Percentiles rank a stretch among this genome's conserved stretches.
Conservation (phyloP, 116 monocot species). For the Cymodocea nodosa region DNA sequence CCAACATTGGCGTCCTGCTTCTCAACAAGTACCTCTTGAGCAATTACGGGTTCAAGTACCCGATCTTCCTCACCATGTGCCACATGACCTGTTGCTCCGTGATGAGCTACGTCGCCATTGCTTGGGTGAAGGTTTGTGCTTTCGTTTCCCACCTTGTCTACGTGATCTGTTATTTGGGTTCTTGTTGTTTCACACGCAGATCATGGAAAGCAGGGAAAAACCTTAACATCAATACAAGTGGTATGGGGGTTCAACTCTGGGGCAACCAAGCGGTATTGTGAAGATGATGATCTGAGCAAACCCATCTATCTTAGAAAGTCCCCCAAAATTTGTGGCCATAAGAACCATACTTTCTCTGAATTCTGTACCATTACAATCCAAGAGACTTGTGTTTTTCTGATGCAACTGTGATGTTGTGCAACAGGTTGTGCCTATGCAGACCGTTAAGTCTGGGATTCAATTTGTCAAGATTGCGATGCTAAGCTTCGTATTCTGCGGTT, state of each 20-base stretch:
- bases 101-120: slow-evolving; percentile 79
- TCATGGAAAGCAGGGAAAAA: too few species aligned
- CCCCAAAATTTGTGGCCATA: neutral
- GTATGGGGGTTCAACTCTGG: too few species aligned
- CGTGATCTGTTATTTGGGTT: neutral
- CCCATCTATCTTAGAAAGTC: neutral
- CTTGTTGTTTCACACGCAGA: neutral
- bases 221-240: too few species aligned
- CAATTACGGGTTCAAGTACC: slow-evolving; percentile 94
- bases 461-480: slow-evolving; percentile 76
- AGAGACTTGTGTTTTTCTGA: neutral
- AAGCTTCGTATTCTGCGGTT: slow-evolving; percentile 79
- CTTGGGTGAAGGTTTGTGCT: slow-evolving; percentile 33
- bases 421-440: slow-evolving; percentile 53
- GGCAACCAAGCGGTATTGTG: neutral
- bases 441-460: slow-evolving; percentile 72
- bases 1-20: slow-evolving; percentile 93
- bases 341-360: neutral
- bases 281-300: neutral
- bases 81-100: slow-evolving; percentile 94
- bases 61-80: slow-evolving; percentile 98
- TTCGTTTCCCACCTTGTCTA: neutral
- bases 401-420: neutral
- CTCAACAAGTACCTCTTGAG: slow-evolving; percentile 90
- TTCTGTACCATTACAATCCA: neutral